phyloP scores from a whole-genome alignment of 495 filamentous ascomycete genomes.

The Aspergillus affinis region DNA sequence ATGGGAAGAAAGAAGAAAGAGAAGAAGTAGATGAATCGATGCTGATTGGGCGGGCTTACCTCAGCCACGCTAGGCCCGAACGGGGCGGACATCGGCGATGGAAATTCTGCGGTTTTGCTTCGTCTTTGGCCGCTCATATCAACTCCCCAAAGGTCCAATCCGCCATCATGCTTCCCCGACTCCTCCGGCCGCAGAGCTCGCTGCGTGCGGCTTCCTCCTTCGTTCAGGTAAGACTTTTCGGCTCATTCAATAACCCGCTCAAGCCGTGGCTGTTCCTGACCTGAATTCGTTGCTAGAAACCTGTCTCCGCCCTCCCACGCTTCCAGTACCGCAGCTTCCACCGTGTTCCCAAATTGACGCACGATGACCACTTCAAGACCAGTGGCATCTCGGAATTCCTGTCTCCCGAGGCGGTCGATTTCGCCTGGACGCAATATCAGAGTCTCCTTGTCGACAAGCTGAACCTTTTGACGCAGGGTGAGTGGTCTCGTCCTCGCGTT shows the following conservation, averaged over 20 bases:
- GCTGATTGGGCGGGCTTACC: conserved; percentile 39
- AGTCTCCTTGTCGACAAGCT: conserved; percentile 67
- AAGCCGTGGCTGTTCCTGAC: conserved; percentile 21
- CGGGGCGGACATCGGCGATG: conserved; percentile 19
- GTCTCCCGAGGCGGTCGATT: conserved; percentile 61
- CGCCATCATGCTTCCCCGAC: conserved; percentile 52
- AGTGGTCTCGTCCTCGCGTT: conserved; percentile 19
- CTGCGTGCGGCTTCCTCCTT: conserved; percentile 44
- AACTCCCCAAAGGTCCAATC: conserved; percentile 12
- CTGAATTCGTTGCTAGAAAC: conserved; percentile 31
- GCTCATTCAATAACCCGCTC: not conserved
- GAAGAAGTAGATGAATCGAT: conserved; percentile 24
- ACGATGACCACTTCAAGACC: conserved; percentile 49
- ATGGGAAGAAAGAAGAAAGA: not conserved
- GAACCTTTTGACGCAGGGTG: conserved; percentile 72
- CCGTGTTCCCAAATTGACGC: conserved; percentile 56
- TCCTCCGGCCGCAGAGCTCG: conserved; percentile 50
- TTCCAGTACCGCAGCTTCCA: conserved; percentile 52
- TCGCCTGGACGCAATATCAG: conserved; percentile 85
- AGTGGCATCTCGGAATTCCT: conserved; percentile 69
- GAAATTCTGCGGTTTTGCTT: conserved; percentile 40
- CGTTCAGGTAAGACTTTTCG: conserved; percentile 29
- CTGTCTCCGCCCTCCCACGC: conserved; percentile 42
- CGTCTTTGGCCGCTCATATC: conserved; percentile 14
- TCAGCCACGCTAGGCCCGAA: conserved; percentile 35